phyloP scores from a whole-genome alignment of 177 flowering plant genomes.

The Vitis hybrid region DNA sequence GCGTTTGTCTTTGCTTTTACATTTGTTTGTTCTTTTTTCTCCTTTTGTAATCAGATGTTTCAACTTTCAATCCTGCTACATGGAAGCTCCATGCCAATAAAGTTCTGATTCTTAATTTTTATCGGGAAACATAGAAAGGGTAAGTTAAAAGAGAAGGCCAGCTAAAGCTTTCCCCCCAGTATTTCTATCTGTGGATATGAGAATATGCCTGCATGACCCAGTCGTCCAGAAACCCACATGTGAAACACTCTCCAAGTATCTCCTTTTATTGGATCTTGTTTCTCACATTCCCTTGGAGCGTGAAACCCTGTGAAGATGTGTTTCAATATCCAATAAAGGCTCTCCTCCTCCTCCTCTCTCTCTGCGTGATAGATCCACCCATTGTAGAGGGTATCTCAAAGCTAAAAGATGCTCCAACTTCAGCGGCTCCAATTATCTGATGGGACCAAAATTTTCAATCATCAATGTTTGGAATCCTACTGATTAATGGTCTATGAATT shows the following conservation, averaged over 20 bases:
- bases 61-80: conserved; percentile 3
- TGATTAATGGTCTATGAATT: no score
- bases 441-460: conserved; percentile 1
- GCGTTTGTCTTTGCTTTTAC: conserved; percentile 2
- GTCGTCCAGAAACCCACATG: no score
- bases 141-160: neutral
- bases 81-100: neutral
- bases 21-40: neutral
- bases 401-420: conserved; percentile 17
- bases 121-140: neutral
- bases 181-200: neutral
- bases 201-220: neutral
- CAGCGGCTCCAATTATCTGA: conserved; percentile 10
- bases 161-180: neutral
- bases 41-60: neutral
- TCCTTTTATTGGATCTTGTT: neutral
- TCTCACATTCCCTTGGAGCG: neutral
- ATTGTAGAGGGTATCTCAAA: neutral
- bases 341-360: no score
- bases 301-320: neutral
- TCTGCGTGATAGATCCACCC: neutral
- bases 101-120: conserved; percentile 4
- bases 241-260: no score
- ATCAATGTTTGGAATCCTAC: no score
- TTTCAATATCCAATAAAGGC: neutral